Percentiles rank a stretch among this genome's conserved stretches.
Evolutionary conservation across 2,329 filamentous ascomycete genomes (phyloP).

Genomic region (Fonsecaea multimorphosa): DNA sequence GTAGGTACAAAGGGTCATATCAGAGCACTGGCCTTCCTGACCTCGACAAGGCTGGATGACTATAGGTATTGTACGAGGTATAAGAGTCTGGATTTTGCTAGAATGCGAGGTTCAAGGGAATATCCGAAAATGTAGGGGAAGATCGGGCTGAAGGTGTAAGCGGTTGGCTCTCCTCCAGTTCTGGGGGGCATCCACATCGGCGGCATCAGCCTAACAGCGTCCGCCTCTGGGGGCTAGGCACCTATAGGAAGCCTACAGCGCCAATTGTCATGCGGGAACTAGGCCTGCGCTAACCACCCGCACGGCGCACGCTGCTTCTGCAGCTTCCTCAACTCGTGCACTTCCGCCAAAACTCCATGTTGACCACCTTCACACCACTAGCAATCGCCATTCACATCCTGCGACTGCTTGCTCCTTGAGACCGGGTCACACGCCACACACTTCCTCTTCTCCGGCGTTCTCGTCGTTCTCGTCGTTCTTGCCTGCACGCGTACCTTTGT

Average conservation of each 20-base stretch:
- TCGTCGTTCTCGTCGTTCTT: slow-evolving; percentile 8
- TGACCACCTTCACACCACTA: slow-evolving; percentile 8
- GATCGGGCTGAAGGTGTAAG: not conserved
- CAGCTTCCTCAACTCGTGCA: slow-evolving; percentile 5
- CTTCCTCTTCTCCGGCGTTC: not conserved
- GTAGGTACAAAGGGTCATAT: not conserved
- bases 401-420: not conserved
- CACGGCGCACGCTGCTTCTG: not conserved
- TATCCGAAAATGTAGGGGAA: not conserved
- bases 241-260: not conserved
- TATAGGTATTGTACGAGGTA: not conserved
- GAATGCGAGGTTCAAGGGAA: not conserved
- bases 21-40: not conserved
- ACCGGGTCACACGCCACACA: slow-evolving; percentile 17
- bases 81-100: not conserved
- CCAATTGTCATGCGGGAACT: not conserved
- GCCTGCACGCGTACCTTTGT: not conserved
- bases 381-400: not conserved
- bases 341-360: slow-evolving; percentile 3
- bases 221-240: not conserved
- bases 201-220: slow-evolving; percentile 15
- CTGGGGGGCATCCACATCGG: slow-evolving; percentile 6
- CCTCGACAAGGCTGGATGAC: not conserved
- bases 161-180: slow-evolving; percentile 3
- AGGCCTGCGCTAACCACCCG: not conserved